Percentiles rank a stretch among this genome's conserved stretches.
Conservation (phyloP, 176 grass and related monocot species). For the Aegilops longissima region DNA sequence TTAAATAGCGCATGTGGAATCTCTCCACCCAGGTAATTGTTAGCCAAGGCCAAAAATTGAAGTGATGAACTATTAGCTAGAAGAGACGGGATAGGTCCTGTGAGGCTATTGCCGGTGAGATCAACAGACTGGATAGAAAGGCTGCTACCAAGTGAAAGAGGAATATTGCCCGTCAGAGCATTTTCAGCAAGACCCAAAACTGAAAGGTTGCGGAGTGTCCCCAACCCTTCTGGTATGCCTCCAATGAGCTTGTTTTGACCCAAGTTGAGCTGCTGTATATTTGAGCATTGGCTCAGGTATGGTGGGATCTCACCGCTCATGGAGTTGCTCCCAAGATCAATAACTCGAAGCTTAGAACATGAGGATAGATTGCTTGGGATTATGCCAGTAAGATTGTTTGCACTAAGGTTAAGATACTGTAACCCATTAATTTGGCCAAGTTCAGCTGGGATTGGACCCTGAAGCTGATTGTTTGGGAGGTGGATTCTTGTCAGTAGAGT, state of each 20-base stretch:
- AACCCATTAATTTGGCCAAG: background rate
- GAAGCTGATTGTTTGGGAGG: background rate
- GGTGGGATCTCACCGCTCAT: no score
- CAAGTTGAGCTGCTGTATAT: background rate
- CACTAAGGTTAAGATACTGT: background rate
- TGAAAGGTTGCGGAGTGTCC: slow-evolving; percentile 11
- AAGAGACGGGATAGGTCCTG: slow-evolving; percentile 12
- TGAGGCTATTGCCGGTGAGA: slow-evolving; percentile 26
- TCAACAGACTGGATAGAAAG: background rate
- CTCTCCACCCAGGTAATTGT: slow-evolving; percentile 28
- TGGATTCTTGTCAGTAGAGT: background rate
- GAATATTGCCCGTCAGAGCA: slow-evolving; percentile 10
- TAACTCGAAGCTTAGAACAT: background rate
- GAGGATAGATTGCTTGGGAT: background rate
- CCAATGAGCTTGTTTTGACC: background rate
- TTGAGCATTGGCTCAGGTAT: background rate
- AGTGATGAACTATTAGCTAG: slow-evolving; percentile 6
- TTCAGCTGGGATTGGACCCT: background rate
- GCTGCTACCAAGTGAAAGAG: background rate
- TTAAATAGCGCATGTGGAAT: slow-evolving; percentile 7
- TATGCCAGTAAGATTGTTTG: background rate
- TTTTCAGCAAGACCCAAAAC: slow-evolving; percentile 3
- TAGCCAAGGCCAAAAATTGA: background rate
- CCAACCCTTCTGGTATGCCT: slow-evolving; percentile 12
- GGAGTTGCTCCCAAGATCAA: background rate